These are phyloP conservation scores for Scheffersomyces lignicola DNA, from an alignment of 1,139 yeast genomes.

Conservation along the genomic window DNA sequence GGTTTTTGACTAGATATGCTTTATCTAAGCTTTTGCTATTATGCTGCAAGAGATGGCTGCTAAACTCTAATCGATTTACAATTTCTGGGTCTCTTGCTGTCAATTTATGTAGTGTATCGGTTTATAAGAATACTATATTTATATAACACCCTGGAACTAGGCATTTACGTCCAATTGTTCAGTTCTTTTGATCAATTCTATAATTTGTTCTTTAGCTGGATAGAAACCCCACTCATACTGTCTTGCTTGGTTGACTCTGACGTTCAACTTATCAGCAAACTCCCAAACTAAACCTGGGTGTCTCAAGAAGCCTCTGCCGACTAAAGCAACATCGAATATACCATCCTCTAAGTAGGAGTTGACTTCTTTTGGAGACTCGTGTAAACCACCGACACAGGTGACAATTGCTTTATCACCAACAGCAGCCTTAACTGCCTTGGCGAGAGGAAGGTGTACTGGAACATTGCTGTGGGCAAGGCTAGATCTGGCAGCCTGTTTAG, in stretches of 20 bases:
- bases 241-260: conserved; percentile 36
- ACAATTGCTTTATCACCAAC: conserved; percentile 43
- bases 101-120: too few relatives aligned
- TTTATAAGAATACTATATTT: too few relatives aligned
- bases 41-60: too few relatives aligned
- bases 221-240: conserved; percentile 31
- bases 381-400: conserved; percentile 49
- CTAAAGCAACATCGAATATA: conserved; percentile 44
- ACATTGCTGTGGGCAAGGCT: conserved; percentile 11
- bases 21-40: too few relatives aligned
- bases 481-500: conserved; percentile 28
- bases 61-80: too few relatives aligned
- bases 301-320: conserved; percentile 46
- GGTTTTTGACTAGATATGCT: too few relatives aligned
- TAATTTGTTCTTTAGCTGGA: conserved; percentile 16
- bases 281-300: conserved; percentile 49
- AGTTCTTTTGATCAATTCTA: conserved; percentile 17
- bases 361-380: conserved; percentile 27
- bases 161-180: conserved; percentile 1
- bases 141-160: background rate
- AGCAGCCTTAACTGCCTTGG: conserved; percentile 43
- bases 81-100: too few relatives aligned
- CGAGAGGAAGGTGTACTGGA: conserved; percentile 34
- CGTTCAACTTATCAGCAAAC: conserved; percentile 51
- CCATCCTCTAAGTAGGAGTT: conserved; percentile 41